Evolutionary conservation across 1,139 yeast species (phyloP).

Genomic region (Geotrichum klebahnii): DNA sequence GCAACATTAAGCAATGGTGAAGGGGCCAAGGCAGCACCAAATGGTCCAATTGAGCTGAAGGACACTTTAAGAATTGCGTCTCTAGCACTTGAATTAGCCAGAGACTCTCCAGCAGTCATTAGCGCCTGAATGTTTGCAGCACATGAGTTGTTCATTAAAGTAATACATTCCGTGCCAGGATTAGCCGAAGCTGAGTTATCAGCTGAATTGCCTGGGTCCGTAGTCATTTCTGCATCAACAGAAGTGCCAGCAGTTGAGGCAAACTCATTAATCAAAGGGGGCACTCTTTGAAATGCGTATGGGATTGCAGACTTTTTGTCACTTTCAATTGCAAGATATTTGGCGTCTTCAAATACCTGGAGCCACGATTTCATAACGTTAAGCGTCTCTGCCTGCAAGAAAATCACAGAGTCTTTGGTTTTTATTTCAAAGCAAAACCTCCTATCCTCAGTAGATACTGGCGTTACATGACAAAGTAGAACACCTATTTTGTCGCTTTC

Average conservation of each 20-base stretch:
- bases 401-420: slow-evolving; percentile 57
- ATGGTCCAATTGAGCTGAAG: slow-evolving; percentile 33
- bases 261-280: slow-evolving; percentile 74
- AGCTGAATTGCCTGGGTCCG: slow-evolving; percentile 14
- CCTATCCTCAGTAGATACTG: slow-evolving; percentile 70
- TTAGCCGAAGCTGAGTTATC: slow-evolving; percentile 9
- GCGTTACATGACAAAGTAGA: slow-evolving; percentile 59
- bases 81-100: slow-evolving; percentile 12
- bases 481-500: slow-evolving; percentile 89
- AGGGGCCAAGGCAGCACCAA: slow-evolving; percentile 34
- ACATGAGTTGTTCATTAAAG: slow-evolving; percentile 11
- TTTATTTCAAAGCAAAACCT: slow-evolving; percentile 80
- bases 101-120: slow-evolving; percentile 23
- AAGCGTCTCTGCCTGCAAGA: slow-evolving; percentile 74
- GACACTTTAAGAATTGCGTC: slow-evolving; percentile 4
- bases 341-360: slow-evolving; percentile 62
- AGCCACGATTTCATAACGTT: slow-evolving; percentile 75
- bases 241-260: slow-evolving; percentile 62
- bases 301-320: slow-evolving; percentile 44
- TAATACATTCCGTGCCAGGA: neutral
- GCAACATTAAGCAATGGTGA: slow-evolving; percentile 55
- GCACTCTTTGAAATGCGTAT: slow-evolving; percentile 63
- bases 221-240: slow-evolving; percentile 24
- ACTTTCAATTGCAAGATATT: slow-evolving; percentile 48
- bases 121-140: slow-evolving; percentile 20